phyloP scores from a whole-genome alignment of 2,329 filamentous ascomycete genomes.

The Pestalotiopsis sp. region DNA sequence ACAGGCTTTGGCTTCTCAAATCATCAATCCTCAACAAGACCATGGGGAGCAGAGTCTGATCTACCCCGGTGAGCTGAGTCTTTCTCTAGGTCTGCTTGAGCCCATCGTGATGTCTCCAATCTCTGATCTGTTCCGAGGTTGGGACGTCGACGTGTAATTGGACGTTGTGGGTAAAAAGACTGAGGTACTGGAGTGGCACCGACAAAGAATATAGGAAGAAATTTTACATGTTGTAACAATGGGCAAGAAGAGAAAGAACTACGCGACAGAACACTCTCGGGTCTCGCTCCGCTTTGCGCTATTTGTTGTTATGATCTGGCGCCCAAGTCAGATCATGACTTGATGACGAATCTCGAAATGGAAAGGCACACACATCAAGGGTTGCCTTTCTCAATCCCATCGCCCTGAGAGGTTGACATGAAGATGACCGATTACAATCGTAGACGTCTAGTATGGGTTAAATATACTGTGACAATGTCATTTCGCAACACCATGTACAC shows the following conservation, averaged over 20 bases:
- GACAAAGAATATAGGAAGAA: background rate
- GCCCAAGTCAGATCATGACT: background rate
- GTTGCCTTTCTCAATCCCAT: too few relatives aligned
- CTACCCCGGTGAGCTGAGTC: slow-evolving; percentile 22
- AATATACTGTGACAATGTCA: too few relatives aligned
- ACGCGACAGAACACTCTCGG: too few relatives aligned
- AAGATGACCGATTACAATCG: too few relatives aligned
- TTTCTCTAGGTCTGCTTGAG: slow-evolving; percentile 13
- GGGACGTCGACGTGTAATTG: background rate
- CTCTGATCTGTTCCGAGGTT: background rate
- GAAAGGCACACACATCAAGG: background rate
- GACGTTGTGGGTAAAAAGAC: background rate
- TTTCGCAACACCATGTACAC: too few relatives aligned
- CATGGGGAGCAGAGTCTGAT: slow-evolving; percentile 24
- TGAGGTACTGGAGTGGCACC: background rate
- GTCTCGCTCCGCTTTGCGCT: background rate
- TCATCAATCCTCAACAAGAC: slow-evolving; percentile 21
- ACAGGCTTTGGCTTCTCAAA: slow-evolving; percentile 19
- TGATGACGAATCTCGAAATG: background rate
- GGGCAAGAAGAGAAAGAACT: too few relatives aligned
- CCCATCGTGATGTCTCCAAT: background rate
- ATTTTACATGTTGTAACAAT: too few relatives aligned
- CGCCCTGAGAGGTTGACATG: background rate
- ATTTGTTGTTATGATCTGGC: background rate
- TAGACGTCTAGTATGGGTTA: too few relatives aligned